Evolutionary conservation across 2,329 filamentous ascomycete genomes (phyloP).

Genomic region (Rhexocercosporidium sp.): DNA sequence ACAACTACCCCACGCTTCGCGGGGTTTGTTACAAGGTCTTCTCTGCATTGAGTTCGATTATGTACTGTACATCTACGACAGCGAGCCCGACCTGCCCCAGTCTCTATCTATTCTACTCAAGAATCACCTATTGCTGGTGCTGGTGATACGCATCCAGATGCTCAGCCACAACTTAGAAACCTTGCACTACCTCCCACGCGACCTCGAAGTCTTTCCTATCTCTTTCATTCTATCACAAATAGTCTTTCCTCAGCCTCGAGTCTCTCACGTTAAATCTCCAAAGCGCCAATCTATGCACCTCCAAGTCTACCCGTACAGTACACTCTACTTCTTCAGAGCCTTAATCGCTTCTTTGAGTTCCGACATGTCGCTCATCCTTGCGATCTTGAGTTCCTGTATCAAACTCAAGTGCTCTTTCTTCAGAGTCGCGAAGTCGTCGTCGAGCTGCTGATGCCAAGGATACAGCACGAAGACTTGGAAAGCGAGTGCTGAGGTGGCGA

Average conservation of each 20-base stretch:
- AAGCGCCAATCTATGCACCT: no score
- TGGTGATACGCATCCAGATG: not conserved
- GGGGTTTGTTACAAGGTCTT: no score
- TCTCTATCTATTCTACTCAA: not conserved
- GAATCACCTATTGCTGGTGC: not conserved
- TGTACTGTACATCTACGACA: no score
- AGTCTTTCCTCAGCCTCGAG: not conserved
- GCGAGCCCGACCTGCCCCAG: no score
- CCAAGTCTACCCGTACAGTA: not conserved
- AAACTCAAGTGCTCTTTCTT: conserved; percentile 49
- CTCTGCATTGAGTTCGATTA: no score
- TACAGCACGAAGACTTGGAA: conserved; percentile 63
- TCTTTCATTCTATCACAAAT: not conserved
- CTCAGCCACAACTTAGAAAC: not conserved
- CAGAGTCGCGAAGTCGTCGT: conserved; percentile 54
- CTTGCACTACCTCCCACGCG: not conserved
- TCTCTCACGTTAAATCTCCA: not conserved
- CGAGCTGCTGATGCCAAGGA: conserved; percentile 59
- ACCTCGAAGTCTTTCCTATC: not conserved
- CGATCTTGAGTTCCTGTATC: conserved; percentile 22
- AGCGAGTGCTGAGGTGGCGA: conserved; percentile 55
- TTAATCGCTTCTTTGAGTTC: conserved; percentile 22
- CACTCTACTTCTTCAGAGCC: conserved; percentile 11
- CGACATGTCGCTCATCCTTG: conserved; percentile 21
- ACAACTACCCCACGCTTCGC: no score